These are phyloP conservation scores for Polychytrium aggregatum DNA, from an alignment of 192 early-diverging fungal genomes.

Conservation along the genomic window DNA sequence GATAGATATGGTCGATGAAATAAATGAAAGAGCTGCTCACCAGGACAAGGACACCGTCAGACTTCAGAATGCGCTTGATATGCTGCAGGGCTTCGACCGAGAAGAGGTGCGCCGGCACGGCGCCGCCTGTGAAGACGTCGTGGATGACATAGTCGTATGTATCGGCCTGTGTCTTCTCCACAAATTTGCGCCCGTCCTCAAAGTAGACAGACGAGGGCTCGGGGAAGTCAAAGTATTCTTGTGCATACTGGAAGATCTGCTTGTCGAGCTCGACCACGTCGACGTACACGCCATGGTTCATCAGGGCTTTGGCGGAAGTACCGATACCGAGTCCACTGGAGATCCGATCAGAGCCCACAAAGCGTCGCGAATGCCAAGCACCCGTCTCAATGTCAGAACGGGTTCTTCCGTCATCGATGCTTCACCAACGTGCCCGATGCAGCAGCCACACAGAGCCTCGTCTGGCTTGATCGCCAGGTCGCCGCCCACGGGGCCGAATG, in stretches of 20 bases:
- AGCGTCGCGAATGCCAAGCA: too few relatives aligned
- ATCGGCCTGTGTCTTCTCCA: constrained; percentile 36
- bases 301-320: constrained; percentile 54
- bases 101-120: constrained; percentile 60
- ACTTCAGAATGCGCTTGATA: constrained; percentile 54
- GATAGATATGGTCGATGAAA: constrained; percentile 5
- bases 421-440: too few relatives aligned
- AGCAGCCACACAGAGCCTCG: too few relatives aligned
- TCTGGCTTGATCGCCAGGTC: too few relatives aligned
- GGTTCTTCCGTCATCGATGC: too few relatives aligned
- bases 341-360: too few relatives aligned
- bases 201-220: constrained; percentile 36
- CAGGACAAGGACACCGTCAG: constrained; percentile 69
- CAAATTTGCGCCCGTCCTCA: constrained; percentile 63
- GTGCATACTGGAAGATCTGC: constrained; percentile 55
- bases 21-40: constrained; percentile 11
- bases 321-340: constrained; percentile 77
- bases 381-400: too few relatives aligned
- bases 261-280: constrained; percentile 84
- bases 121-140: constrained; percentile 90
- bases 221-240: constrained; percentile 57
- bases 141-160: constrained; percentile 80
- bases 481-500: too few relatives aligned
- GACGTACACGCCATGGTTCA: constrained; percentile 35
- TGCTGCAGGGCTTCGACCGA: constrained; percentile 57